A percentile compares a stretch with the other conserved stretches of the same genome.
phyloP scores from a whole-genome alignment of 2,329 filamentous ascomycete species.

The Sclerotiophoma versabilis region DNA sequence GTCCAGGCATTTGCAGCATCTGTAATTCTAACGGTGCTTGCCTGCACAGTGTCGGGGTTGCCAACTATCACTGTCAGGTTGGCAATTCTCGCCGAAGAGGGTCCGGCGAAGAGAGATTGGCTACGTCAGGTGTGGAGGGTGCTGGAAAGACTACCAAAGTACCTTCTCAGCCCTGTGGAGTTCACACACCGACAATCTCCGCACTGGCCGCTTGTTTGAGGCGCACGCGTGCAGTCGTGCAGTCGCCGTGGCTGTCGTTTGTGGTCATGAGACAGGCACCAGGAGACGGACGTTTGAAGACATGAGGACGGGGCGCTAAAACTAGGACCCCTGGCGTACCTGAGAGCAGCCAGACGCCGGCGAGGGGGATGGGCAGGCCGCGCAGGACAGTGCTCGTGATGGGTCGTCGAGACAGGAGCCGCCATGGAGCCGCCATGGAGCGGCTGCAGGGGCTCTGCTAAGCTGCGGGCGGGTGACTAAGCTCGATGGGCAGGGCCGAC shows the following conservation, averaged over 20 bases:
- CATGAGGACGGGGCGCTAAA: constrained; percentile 6
- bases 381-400: constrained; percentile 7
- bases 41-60: too few relatives aligned
- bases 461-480: constrained; percentile 10
- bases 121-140: constrained; percentile 5
- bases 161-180: background rate
- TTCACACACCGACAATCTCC: constrained; percentile 5
- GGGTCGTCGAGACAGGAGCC: background rate
- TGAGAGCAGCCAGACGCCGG: background rate
- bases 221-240: background rate
- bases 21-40: too few relatives aligned
- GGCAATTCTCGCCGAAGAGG: constrained; percentile 3
- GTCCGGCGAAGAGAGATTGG: background rate
- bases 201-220: constrained; percentile 14
- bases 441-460: constrained; percentile 13
- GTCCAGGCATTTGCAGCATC: background rate
- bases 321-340: constrained; percentile 7
- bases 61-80: background rate
- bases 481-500: constrained; percentile 5
- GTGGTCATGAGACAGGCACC: constrained; percentile 17
- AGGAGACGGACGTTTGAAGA: constrained; percentile 8
- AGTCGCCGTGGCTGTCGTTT: constrained; percentile 4
- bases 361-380: background rate
- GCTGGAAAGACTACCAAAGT: constrained; percentile 4
- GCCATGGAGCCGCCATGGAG: constrained; percentile 7